Evolutionary conservation across 495 filamentous ascomycete genomes (phyloP).

Genomic region (Xylona heveae): DNA sequence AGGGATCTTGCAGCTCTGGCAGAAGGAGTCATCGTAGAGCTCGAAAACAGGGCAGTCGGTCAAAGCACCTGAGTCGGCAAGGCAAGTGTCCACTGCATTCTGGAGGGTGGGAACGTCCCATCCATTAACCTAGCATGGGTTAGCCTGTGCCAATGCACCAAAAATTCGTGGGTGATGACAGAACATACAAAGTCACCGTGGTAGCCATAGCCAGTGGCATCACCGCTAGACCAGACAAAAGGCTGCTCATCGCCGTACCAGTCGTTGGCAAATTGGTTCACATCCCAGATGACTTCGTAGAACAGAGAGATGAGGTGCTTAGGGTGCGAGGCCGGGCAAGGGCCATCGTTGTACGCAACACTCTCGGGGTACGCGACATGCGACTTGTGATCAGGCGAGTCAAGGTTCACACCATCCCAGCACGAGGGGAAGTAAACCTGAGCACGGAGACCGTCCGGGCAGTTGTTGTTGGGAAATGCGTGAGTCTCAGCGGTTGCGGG

Average conservation of each 20-base stretch:
- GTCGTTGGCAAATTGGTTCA: constrained; percentile 26
- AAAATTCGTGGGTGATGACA: background rate
- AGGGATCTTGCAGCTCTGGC: constrained; percentile 7
- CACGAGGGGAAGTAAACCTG: constrained; percentile 35
- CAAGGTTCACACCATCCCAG: constrained; percentile 17
- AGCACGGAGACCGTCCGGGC: constrained; percentile 37
- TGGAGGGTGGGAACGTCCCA: constrained; percentile 44
- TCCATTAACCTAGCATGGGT: constrained; percentile 25
- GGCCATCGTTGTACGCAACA: constrained; percentile 23
- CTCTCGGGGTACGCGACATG: constrained; percentile 34
- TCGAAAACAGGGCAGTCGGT: constrained; percentile 33
- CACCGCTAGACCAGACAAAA: constrained; percentile 39
- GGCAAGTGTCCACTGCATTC: constrained; percentile 37
- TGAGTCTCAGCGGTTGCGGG: constrained; percentile 26
- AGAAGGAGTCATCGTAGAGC: background rate
- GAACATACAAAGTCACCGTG: constrained; percentile 41
- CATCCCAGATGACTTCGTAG: constrained; percentile 46
- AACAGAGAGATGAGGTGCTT: constrained; percentile 40
- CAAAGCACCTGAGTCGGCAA: constrained; percentile 24
- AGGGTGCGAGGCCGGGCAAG: constrained; percentile 36
- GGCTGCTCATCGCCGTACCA: constrained; percentile 37
- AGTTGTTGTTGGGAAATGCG: constrained; percentile 33
- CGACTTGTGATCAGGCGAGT: constrained; percentile 30
- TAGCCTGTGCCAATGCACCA: background rate
- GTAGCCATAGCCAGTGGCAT: constrained; percentile 24